A percentile compares a stretch with the other conserved stretches of the same genome.
phyloP scores from a whole-genome alignment of 805 yeast genomes.

The Metschnikowia lachancei region DNA sequence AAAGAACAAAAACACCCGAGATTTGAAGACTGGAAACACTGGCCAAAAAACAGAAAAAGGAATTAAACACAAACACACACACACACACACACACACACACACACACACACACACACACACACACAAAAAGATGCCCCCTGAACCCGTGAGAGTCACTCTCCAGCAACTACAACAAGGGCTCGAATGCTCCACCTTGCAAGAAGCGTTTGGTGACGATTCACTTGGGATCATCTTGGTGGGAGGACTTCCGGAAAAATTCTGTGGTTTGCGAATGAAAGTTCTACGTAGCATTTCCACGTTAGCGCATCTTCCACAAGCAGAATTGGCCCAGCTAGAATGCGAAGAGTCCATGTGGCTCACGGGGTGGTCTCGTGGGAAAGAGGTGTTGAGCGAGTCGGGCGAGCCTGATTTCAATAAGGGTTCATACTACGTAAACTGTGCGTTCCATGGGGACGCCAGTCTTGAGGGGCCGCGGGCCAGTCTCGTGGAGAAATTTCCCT shows the following conservation, averaged over 20 bases:
- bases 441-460: slow-evolving; percentile 43
- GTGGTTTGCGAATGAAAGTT: slow-evolving; percentile 40
- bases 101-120: no score
- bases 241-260: slow-evolving; percentile 40
- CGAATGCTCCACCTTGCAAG: slow-evolving; percentile 28
- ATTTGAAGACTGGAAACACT: no score
- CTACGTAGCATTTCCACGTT: slow-evolving; percentile 42
- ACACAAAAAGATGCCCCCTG: neutral
- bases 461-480: slow-evolving; percentile 47
- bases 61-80: no score
- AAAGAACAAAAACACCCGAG: no score
- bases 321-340: slow-evolving; percentile 40
- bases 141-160: slow-evolving; percentile 31
- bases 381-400: slow-evolving; percentile 41
- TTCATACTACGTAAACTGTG: slow-evolving; percentile 57
- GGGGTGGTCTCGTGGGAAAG: slow-evolving; percentile 64
- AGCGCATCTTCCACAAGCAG: slow-evolving; percentile 36
- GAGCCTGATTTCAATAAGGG: slow-evolving; percentile 52
- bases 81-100: no score
- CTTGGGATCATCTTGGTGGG: slow-evolving; percentile 52
- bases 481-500: slow-evolving; percentile 29
- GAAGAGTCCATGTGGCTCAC: slow-evolving; percentile 52
- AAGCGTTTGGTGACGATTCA: slow-evolving; percentile 56
- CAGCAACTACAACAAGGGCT: slow-evolving; percentile 31
- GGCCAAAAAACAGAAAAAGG: no score